These are phyloP conservation scores for Mastigamoeba balamuthi DNA, from an alignment of 78 protist genomes.

Conservation along the genomic window DNA sequence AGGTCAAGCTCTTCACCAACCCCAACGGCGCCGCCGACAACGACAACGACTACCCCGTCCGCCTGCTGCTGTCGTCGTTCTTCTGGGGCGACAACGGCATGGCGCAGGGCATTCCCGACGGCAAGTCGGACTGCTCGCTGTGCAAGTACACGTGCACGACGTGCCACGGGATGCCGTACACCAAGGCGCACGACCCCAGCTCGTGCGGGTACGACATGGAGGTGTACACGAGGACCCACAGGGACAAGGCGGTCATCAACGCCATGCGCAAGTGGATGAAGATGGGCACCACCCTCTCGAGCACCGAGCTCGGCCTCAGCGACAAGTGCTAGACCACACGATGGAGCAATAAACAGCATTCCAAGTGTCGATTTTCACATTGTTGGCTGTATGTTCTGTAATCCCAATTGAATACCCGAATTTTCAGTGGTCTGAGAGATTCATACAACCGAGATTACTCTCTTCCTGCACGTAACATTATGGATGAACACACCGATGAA, in stretches of 20 bases:
- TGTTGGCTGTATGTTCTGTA: too few relatives aligned
- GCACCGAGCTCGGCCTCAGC: background rate
- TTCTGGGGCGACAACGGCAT: slow-evolving; percentile 1
- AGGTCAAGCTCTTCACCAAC: slow-evolving; percentile 20
- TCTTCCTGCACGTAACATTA: too few relatives aligned
- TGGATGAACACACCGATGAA: too few relatives aligned
- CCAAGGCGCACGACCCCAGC: slow-evolving; percentile 7
- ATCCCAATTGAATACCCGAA: too few relatives aligned
- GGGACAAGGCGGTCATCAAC: slow-evolving; percentile 26
- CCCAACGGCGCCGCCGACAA: slow-evolving; percentile 44
- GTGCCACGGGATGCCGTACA: slow-evolving; percentile 8
- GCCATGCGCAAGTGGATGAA: slow-evolving; percentile 52
- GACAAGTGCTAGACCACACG: too few relatives aligned
- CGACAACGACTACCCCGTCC: slow-evolving; percentile 44
- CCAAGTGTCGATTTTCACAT: too few relatives aligned
- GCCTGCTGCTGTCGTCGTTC: slow-evolving; percentile 27
- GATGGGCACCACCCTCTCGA: background rate
- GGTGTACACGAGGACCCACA: slow-evolving; percentile 45
- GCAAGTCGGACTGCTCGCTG: slow-evolving; percentile 18
- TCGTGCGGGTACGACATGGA: slow-evolving; percentile 16
- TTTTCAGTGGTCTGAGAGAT: too few relatives aligned
- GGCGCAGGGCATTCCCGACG: slow-evolving; percentile 46
- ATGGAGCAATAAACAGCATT: too few relatives aligned
- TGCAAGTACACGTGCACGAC: background rate
- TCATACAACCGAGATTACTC: too few relatives aligned